Evolutionary conservation across 2,329 filamentous ascomycete species (phyloP), one percentile per base, ranked within the genome.

Genomic region (Pseudogymnoascus sp.): DNA sequence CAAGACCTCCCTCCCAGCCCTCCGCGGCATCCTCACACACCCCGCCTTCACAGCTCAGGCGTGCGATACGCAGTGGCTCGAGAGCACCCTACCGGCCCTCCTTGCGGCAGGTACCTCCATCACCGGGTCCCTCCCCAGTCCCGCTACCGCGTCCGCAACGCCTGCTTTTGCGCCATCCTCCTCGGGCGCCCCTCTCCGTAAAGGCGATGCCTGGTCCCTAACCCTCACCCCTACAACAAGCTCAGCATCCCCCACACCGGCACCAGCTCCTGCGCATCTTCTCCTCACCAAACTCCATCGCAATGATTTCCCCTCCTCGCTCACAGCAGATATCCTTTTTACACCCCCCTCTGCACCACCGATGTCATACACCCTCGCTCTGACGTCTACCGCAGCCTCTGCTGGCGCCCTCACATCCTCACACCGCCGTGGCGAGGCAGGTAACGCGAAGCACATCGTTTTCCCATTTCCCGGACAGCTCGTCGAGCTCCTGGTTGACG

Each of bases 21-120:
- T 88, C 0, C 74, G 77, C 40, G 83, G 79, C 0, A 82, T 87
- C 14, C 73, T 84, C 4, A 72, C 73, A 0, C 80, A 82, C 66
- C 66, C 73, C 1, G 78, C 80, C 44, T 86, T 88, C 66, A 62
- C 75, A 0, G 65, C 70, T 0, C 79, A 81, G 7, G 65, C 66
- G 1, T 80, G 79, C 63, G 80, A 84, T 66, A 86, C 82, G 0
- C 78, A 79, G 67, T 86, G 84, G 85, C 75, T 87, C 1, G 82
- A 84, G 69, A 66, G 69, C 16, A 77, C 80, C 28, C 75, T 86
- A 2, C 67, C 65, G 60, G 65, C 59, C 16, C 53, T 75, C 42
- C 67, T 74, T 14, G 62, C 69, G 73, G 63, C 73, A 68, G 59
- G 72, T 69, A n/a, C 73, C 71, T 62, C 71, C 2, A 66, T 68